Evolutionary conservation across 306 rosid genomes (phyloP), one percentile per base, ranked within the genome.

Genomic region (Fragaria vesca): DNA sequence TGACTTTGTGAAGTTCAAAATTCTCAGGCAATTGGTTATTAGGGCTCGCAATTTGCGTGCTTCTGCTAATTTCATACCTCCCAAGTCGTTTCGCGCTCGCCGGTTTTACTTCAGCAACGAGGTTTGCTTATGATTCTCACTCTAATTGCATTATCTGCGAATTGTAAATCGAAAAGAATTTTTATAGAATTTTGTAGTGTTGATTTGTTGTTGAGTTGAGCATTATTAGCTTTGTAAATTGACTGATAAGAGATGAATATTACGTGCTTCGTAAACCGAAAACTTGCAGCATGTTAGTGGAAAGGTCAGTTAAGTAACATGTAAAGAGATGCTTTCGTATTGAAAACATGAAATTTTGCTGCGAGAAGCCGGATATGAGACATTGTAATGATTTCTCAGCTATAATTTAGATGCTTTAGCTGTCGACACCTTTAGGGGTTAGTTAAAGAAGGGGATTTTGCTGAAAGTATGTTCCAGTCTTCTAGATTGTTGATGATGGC

Each of bases 11-110:
- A 12, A 57, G 74, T 42, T 76, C 21, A 24, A 40, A 57, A 13
- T 51, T 75, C 10, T 68, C 87, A 95, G 99, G 87, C 99, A 95
- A 86, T 89, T 93, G 42, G 58, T 93, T 17, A 71, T 95, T 83
- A 86, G 99, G 90, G 99, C 99, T 87, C 92, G 99, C 78, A 95
- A 88, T 85, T 81, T 95, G 77, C 97, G 99, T 55, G 85, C 88
- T 11, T 90, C 88, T 5, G 97, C 97, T 43, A 95, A 95, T 83
- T 91, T 89, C 72, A 89, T 95, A 42, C 99, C 99, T 80, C 81
- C 89, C 0, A 95, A 91, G 82, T 88, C 99, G 76, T 95, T 92
- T 83, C 97, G 96, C 0, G 81, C 96, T 18, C 97, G 99, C 76
- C 89, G 90, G 52, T 76, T 89, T 69, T 93, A 95, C 79, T 92